A percentile compares a stretch with the other conserved stretches of the same genome.
Conservation (phyloP, 75 land plant species). For the Azolla pinnata region DNA sequence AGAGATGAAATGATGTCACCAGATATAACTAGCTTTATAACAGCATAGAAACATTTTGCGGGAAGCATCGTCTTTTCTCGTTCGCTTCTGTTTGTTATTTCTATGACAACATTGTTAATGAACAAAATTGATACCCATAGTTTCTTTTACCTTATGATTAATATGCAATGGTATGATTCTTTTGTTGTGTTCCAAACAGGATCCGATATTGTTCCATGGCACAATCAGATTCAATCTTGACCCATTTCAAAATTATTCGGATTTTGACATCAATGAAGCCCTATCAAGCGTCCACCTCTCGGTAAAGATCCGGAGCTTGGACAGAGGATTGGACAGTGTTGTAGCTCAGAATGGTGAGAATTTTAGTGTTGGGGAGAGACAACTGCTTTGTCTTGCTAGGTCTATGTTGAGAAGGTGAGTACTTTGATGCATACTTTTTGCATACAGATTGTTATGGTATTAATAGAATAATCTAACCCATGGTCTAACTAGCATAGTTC, state of each 20-base stretch:
- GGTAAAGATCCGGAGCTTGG: conserved; percentile 18
- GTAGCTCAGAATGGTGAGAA: conserved; percentile 31
- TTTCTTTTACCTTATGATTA: too few relatives aligned
- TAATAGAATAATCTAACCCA: too few relatives aligned
- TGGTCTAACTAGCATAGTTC: too few relatives aligned
- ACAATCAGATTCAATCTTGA: conserved; percentile 28
- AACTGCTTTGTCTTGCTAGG: conserved; percentile 27
- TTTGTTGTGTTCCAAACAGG: conserved; percentile 17
- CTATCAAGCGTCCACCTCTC: conserved; percentile 20
- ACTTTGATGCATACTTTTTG: not conserved
- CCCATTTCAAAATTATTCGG: conserved; percentile 22
- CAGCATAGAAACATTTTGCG: too few relatives aligned
- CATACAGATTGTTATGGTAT: not conserved
- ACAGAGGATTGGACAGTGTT: conserved; percentile 16
- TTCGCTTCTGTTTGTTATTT: too few relatives aligned
- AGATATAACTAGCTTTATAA: not conserved
- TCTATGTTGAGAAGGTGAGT: conserved; percentile 21
- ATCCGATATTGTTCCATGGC: conserved; percentile 30
- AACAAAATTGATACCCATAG: not conserved
- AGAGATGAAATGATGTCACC: too few relatives aligned
- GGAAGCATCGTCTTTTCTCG: too few relatives aligned
- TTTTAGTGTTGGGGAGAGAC: conserved; percentile 35
- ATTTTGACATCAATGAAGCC: conserved; percentile 24
- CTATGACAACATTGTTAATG: not conserved
- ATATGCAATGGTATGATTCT: too few relatives aligned